Evolutionary conservation across 176 grass and related monocot genomes (phyloP).

Genomic region (Microstegium vimineum): DNA sequence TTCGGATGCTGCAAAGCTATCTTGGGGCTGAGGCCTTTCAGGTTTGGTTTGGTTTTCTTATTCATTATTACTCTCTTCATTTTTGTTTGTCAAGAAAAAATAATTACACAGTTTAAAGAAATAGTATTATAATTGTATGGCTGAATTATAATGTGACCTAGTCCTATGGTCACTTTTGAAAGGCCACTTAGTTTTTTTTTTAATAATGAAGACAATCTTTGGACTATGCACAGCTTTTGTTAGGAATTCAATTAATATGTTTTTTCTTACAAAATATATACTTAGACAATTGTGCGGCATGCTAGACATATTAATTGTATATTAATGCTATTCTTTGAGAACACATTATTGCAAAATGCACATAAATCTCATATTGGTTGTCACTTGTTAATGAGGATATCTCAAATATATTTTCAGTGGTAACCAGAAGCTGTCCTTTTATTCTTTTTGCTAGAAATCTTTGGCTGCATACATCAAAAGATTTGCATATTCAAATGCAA

Average conservation of each 20-base stretch:
- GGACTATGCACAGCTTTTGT: background rate
- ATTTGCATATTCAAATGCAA: constrained; percentile 90
- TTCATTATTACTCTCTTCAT: background rate
- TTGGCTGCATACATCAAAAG: constrained; percentile 80
- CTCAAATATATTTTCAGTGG: background rate
- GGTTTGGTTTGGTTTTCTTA: constrained; percentile 69
- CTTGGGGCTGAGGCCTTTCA: constrained; percentile 94
- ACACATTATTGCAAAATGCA: background rate
- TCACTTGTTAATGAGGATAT: background rate
- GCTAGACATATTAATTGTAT: constrained; percentile 2
- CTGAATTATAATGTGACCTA: background rate
- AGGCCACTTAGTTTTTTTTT: background rate
- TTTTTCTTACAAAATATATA: constrained; percentile 12
- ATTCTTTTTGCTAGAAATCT: constrained; percentile 71
- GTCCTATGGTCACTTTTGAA: constrained; percentile 1
- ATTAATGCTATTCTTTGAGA: background rate
- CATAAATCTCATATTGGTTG: background rate
- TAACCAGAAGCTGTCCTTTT: background rate
- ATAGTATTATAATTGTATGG: background rate
- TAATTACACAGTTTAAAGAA: background rate
- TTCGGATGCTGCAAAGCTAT: constrained; percentile 96
- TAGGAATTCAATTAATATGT: background rate
- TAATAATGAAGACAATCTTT: background rate
- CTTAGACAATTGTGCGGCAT: background rate
- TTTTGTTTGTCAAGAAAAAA: background rate